phyloP scores from a whole-genome alignment of 164 flowering plant species.

The Dillenia suffruticosa region DNA sequence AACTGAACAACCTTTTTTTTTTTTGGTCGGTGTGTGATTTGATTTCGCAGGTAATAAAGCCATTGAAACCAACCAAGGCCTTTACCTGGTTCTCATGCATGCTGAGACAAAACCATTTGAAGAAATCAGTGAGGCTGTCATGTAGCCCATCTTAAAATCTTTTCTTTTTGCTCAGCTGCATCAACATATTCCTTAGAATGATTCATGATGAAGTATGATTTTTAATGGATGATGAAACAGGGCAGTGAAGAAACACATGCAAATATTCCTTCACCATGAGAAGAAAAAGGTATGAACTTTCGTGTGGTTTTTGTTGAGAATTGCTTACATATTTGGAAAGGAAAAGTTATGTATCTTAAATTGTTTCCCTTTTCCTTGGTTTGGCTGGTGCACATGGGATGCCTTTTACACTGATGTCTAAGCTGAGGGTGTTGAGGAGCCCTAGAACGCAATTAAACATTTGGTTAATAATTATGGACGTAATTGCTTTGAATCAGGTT shows the following conservation, averaged over 20 bases:
- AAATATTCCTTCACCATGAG: slow-evolving; percentile 82
- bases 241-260: slow-evolving; percentile 76
- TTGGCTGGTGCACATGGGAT: slow-evolving; percentile 99
- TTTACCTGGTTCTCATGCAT: slow-evolving; percentile 72
- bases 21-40: slow-evolving; percentile 18
- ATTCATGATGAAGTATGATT: not conserved
- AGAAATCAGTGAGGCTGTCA: slow-evolving; percentile 82
- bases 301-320: not conserved
- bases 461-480: not conserved
- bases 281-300: slow-evolving; percentile 65
- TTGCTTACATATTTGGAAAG: not conserved
- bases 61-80: slow-evolving; percentile 67
- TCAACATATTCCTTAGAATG: no score
- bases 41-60: slow-evolving; percentile 75
- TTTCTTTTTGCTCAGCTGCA: no score
- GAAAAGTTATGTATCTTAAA: not conserved
- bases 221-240: slow-evolving; percentile 31
- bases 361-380: no score
- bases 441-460: slow-evolving; percentile 49
- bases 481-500: no score
- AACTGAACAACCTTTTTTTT: slow-evolving; percentile 25
- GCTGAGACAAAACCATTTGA: slow-evolving; percentile 92
- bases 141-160: slow-evolving; percentile 26
- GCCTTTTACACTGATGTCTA: slow-evolving; percentile 96
- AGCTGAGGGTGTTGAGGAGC: slow-evolving; percentile 91